phyloP scores from a whole-genome alignment of 2,329 filamentous ascomycete genomes.

The Hypoxylon rubiginosum region DNA sequence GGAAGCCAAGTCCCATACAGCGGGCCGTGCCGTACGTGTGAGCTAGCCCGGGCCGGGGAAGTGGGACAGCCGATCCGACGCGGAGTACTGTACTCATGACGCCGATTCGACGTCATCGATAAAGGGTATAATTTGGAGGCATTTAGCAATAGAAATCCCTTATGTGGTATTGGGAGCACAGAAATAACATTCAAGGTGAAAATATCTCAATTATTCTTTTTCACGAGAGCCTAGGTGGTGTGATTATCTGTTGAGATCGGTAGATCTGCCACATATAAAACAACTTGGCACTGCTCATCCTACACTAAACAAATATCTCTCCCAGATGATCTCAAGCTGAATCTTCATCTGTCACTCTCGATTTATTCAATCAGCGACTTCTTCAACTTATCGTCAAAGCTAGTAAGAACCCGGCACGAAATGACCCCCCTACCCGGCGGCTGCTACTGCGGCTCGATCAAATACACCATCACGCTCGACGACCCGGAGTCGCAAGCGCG shows the following conservation, averaged over 20 bases:
- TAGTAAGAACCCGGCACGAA: neutral
- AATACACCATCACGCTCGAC: slow-evolving; percentile 60
- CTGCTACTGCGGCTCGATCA: slow-evolving; percentile 63
- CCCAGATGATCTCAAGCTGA: neutral
- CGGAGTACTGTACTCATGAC: slow-evolving; percentile 17
- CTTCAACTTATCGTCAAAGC: too few species aligned
- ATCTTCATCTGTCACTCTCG: neutral
- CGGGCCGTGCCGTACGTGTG: slow-evolving; percentile 1
- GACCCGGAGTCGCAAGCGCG: slow-evolving; percentile 60
- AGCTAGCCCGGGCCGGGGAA: slow-evolving; percentile 10
- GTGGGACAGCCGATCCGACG: neutral
- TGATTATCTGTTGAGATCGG: slow-evolving; percentile 29
- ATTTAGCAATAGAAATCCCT: neutral
- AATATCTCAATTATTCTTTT: neutral
- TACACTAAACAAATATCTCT: neutral
- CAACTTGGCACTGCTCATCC: too few species aligned
- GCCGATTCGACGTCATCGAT: slow-evolving; percentile 29
- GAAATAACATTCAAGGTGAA: neutral
- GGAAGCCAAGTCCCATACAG: neutral
- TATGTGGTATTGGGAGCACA: too few species aligned
- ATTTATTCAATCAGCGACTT: neutral
- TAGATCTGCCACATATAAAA: neutral
- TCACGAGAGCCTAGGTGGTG: neutral
- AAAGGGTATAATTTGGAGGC: slow-evolving; percentile 1
- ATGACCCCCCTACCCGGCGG: slow-evolving; percentile 48